Conservation (phyloP, 2,329 filamentous ascomycete genomes). For the Colletotrichum tanaceti region DNA sequence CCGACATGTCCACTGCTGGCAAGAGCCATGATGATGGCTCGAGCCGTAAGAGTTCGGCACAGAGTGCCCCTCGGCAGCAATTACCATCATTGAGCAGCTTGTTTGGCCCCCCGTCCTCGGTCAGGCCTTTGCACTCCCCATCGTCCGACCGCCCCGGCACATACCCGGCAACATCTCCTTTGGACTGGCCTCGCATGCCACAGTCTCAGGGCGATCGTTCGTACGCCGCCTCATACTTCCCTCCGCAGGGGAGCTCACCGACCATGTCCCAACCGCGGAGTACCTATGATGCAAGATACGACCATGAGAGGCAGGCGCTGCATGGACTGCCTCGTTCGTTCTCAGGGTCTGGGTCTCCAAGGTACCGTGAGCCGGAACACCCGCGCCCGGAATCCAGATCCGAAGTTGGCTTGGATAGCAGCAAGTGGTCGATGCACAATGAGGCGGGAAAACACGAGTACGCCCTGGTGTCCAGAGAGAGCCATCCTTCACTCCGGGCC, state of each 20-base stretch:
- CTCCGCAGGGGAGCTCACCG: slow-evolving; percentile 51
- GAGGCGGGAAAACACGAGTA: slow-evolving; percentile 60
- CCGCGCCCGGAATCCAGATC: slow-evolving; percentile 50
- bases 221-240: slow-evolving; percentile 61
- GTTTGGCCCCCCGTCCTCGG: slow-evolving; percentile 61
- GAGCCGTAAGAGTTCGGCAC: slow-evolving; percentile 50
- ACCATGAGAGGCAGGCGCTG: slow-evolving; percentile 54
- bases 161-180: slow-evolving; percentile 57
- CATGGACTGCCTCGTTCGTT: slow-evolving; percentile 49
- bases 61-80: slow-evolving; percentile 55
- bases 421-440: slow-evolving; percentile 53
- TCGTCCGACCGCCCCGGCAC: slow-evolving; percentile 58
- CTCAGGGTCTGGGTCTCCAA: slow-evolving; percentile 59
- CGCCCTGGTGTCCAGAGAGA: slow-evolving; percentile 56
- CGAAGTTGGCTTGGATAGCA: slow-evolving; percentile 51
- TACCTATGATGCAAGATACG: slow-evolving; percentile 59
- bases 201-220: slow-evolving; percentile 52
- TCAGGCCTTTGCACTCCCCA: slow-evolving; percentile 59
- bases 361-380: slow-evolving; percentile 55
- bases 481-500: slow-evolving; percentile 47
- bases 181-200: slow-evolving; percentile 59
- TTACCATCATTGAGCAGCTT: slow-evolving; percentile 69
- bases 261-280: slow-evolving; percentile 58
- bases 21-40: slow-evolving; percentile 54
- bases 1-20: slow-evolving; percentile 56